Conservation (phyloP, 2,329 filamentous ascomycete genomes). For the Penicillium sp. region DNA sequence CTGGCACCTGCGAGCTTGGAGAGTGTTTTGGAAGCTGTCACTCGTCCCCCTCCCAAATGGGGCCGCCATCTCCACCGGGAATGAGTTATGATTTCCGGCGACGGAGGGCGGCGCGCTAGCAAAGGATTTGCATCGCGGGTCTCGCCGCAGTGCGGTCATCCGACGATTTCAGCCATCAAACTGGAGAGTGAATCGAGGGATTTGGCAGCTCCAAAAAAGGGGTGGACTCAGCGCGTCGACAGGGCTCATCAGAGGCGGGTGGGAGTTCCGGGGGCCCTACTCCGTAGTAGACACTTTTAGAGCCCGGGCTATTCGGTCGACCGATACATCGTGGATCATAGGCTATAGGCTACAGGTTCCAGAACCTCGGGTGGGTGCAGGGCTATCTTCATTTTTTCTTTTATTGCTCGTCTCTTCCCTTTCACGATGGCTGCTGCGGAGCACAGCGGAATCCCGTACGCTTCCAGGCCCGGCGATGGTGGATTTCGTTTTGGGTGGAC, state of each 20-base stretch:
- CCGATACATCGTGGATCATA: constrained; percentile 21
- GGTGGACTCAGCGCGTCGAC: background rate
- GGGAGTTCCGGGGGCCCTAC: background rate
- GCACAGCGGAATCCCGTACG: constrained; percentile 18
- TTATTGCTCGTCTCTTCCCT: constrained; percentile 4
- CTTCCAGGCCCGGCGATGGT: constrained; percentile 8
- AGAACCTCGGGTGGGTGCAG: constrained; percentile 11
- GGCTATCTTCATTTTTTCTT: background rate
- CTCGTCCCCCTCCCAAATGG: background rate
- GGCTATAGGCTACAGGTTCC: constrained; percentile 11
- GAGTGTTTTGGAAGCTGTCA: constrained; percentile 11
- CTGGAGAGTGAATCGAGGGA: background rate
- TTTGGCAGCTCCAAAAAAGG: background rate
- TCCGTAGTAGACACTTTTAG: background rate
- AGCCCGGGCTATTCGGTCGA: background rate
- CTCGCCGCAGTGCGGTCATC: constrained; percentile 1
- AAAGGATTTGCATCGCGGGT: constrained; percentile 1
- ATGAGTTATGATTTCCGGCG: constrained; percentile 18
- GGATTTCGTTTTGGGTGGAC: background rate
- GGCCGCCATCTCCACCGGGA: constrained; percentile 1
- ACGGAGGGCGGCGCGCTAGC: background rate
- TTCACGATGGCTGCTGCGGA: constrained; percentile 11
- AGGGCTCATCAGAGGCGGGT: background rate
- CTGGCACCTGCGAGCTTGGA: constrained; percentile 13
- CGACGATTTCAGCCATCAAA: background rate